Base-by-base conservation (phyloP, 176 grass and related monocot genomes). In the Urochloa ruziziensis region DNA sequence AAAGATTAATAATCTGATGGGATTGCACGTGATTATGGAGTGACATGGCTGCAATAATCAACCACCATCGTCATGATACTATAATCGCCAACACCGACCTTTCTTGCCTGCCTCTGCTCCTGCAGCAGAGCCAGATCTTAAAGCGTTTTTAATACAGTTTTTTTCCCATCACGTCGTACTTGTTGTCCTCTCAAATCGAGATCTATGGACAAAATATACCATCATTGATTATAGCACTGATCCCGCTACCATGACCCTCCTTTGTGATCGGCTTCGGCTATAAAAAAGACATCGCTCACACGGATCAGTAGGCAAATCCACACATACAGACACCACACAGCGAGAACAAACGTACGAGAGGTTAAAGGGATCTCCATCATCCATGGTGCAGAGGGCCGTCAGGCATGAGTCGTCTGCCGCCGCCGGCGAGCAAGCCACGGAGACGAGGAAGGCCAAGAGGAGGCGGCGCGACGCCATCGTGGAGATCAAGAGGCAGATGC, bases 401-500 rank as follows among this genome's bases (percentile, higher is more conserved):
- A 21, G 51, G 18, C 51, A 52, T 7, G 49, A 2, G 17, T 19
- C 49, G n/a, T n/a, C n/a, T n/a, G n/a, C 49, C 17, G 51, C 18
- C 0, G 18, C 51, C 1, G 51, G 51, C 18, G 51, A 53, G 0
- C 18, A 7, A 52, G 49, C 49, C 49, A 52, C 18, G 49, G 49
- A 7, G 51, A 12, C 43, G 11, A 53, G 51, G 48, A 18, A 51
- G 48, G 48, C 6, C 48, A 46, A 0, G 53, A 77, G 15, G 56
- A 25, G 24, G 24, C 10, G 44, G 81, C 43, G 28, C 34, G 85
- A 32, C 10, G 89, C 85, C 1, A 83, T 80, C 18, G 27, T 16
- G 75, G 70, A n/a, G 70, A 92, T 82, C 81, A 89, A 89, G 81
- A 58, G 8, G 75, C 83, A 66, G 81, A 35, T 88, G 62, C 80